These are phyloP conservation scores for Aschersonia sp. DNA, from an alignment of 2,329 filamentous ascomycete genomes.

Conservation along the genomic window DNA sequence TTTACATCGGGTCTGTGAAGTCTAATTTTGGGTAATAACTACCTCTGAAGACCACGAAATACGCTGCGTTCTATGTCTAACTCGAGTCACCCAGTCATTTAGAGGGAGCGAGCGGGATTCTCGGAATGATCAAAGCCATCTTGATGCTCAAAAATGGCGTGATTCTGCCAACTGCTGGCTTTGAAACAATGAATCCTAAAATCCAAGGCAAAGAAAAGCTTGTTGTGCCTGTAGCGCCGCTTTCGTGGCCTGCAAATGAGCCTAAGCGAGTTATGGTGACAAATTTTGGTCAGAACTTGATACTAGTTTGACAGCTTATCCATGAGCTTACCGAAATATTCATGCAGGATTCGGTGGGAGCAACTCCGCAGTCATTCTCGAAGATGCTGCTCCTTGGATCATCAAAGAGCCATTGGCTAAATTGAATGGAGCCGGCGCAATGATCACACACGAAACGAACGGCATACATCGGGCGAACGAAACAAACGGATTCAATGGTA, in stretches of 20 bases:
- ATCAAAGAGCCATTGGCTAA: background rate
- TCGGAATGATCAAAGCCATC: constrained; percentile 13
- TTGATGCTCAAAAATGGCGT: constrained; percentile 11
- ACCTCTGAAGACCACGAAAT: constrained; percentile 6
- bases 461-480: background rate
- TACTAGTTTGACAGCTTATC: background rate
- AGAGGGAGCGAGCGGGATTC: constrained; percentile 12
- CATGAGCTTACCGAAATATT: background rate
- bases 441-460: background rate
- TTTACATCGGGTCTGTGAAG: constrained; percentile 12
- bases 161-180: constrained; percentile 12
- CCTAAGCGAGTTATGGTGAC: constrained; percentile 9
- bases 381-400: constrained; percentile 1
- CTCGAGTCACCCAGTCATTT: constrained; percentile 8
- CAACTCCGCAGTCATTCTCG: constrained; percentile 9
- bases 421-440: background rate
- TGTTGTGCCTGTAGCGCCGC: constrained; percentile 3
- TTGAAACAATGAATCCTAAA: constrained; percentile 10
- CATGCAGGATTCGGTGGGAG: constrained; percentile 8
- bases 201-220: constrained; percentile 4
- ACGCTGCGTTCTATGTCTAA: background rate
- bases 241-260: constrained; percentile 9
- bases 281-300: constrained; percentile 9
- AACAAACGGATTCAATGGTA: background rate
- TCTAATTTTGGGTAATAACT: constrained; percentile 7